Conservation (phyloP, 2,329 filamentous ascomycete genomes). For the Penicillium sp. region DNA sequence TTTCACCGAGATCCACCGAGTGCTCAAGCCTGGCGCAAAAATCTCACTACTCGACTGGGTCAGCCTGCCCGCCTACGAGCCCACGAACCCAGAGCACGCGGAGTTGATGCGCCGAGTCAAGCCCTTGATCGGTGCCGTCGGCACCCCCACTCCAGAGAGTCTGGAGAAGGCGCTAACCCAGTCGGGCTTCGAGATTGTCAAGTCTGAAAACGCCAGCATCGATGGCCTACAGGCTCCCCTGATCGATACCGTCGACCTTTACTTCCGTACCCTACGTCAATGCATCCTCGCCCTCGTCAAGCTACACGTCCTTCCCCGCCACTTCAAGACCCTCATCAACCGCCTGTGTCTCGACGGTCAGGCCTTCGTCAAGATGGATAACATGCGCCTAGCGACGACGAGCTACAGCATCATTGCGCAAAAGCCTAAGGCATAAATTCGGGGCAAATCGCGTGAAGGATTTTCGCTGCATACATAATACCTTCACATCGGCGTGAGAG, state of each 20-base stretch:
- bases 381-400: constrained; percentile 56
- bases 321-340: constrained; percentile 60
- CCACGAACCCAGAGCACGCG: constrained; percentile 51
- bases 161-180: constrained; percentile 52
- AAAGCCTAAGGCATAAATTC: constrained; percentile 40
- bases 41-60: constrained; percentile 60
- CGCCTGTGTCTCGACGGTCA: constrained; percentile 58
- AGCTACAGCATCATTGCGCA: constrained; percentile 59
- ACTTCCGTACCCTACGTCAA: constrained; percentile 57
- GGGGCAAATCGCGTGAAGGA: background rate
- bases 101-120: constrained; percentile 60
- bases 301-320: constrained; percentile 52
- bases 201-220: constrained; percentile 58
- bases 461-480: background rate
- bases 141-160: constrained; percentile 55
- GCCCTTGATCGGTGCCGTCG: constrained; percentile 60
- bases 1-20: constrained; percentile 55
- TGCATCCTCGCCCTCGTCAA: constrained; percentile 55
- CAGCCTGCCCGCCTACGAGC: constrained; percentile 55
- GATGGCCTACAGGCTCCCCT: constrained; percentile 57
- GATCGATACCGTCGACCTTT: constrained; percentile 59
- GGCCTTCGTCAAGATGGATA: constrained; percentile 62
- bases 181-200: constrained; percentile 54
- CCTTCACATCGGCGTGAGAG: background rate
- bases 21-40: constrained; percentile 56